A percentile compares a stretch with the other conserved stretches of the same genome.
These are phyloP conservation scores for Flaveria brownii DNA, from an alignment of 129 eudicot genomes.

Conservation along the genomic window DNA sequence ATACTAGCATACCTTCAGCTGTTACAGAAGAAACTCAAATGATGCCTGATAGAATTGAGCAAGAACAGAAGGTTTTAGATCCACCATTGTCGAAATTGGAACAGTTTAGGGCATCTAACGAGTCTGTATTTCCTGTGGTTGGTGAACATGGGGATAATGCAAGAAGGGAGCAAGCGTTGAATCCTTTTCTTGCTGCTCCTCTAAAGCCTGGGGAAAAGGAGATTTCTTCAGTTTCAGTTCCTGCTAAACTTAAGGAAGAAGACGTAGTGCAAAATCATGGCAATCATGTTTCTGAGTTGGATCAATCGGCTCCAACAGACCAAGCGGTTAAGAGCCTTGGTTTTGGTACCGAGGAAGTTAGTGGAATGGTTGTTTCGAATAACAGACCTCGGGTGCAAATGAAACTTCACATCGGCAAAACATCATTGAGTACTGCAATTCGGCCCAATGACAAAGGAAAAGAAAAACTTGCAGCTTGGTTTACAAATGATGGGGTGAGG, in stretches of 20 bases:
- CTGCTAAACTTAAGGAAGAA: constrained; percentile 50
- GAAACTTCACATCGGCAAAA: constrained; percentile 45
- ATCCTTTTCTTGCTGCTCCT: constrained; percentile 71
- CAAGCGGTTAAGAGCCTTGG: constrained; percentile 26
- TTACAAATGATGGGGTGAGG: constrained; percentile 42
- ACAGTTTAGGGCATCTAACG: constrained; percentile 40
- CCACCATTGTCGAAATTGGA: constrained; percentile 36
- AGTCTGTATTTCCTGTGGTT: constrained; percentile 41
- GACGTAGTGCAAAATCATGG: constrained; percentile 25
- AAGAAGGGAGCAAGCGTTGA: constrained; percentile 7
- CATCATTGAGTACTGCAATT: constrained; percentile 25
- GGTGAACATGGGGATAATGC: constrained; percentile 40
- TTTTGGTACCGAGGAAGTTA: constrained; percentile 36
- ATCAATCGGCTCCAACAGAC: constrained; percentile 38
- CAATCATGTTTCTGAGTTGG: constrained; percentile 48
- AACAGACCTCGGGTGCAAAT: constrained; percentile 50
- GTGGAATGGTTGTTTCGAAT: constrained; percentile 32
- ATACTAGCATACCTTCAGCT: constrained; percentile 19
- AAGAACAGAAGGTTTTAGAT: constrained; percentile 34
- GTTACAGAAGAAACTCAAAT: constrained; percentile 19
- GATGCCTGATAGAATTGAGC: constrained; percentile 29
- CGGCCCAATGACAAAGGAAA: not conserved
- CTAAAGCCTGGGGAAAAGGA: constrained; percentile 62
- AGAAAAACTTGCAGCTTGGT: constrained; percentile 39
- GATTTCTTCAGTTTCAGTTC: constrained; percentile 47